A percentile compares a stretch with the other conserved stretches of the same genome.
These are phyloP conservation scores for Aspergillus clavatus DNA, from an alignment of 2,329 filamentous ascomycete species.

Conservation along the genomic window DNA sequence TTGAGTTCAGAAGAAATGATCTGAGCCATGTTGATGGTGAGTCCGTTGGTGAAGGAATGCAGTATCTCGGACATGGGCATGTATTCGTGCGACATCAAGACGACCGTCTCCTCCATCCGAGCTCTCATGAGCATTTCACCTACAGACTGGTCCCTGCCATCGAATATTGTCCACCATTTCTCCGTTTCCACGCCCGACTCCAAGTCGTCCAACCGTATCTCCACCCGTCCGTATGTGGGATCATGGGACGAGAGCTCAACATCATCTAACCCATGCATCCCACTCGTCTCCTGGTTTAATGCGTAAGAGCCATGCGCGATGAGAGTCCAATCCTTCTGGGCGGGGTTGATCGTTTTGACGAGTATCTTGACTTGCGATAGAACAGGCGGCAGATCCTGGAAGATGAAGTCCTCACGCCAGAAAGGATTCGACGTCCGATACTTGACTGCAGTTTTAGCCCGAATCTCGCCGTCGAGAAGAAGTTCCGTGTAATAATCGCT, in stretches of 20 bases:
- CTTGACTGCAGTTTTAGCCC: slow-evolving; percentile 47
- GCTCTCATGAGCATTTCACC: slow-evolving; percentile 82
- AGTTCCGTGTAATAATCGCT: slow-evolving; percentile 48
- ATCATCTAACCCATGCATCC: slow-evolving; percentile 40
- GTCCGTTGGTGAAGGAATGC: slow-evolving; percentile 74
- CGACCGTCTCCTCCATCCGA: slow-evolving; percentile 81
- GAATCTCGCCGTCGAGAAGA: slow-evolving; percentile 45
- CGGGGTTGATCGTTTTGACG: slow-evolving; percentile 44
- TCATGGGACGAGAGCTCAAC: slow-evolving; percentile 47
- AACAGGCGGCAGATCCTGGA: slow-evolving; percentile 45
- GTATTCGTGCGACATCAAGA: slow-evolving; percentile 83
- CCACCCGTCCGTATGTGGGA: slow-evolving; percentile 56
- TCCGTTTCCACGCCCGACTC: slow-evolving; percentile 74
- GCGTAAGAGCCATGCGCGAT: slow-evolving; percentile 43
- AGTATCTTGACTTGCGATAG: slow-evolving; percentile 44
- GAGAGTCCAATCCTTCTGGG: slow-evolving; percentile 48
- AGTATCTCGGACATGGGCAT: slow-evolving; percentile 74
- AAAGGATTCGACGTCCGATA: slow-evolving; percentile 44
- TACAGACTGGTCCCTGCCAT: slow-evolving; percentile 68
- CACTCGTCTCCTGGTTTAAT: slow-evolving; percentile 37
- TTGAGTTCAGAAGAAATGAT: slow-evolving; percentile 73
- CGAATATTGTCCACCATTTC: slow-evolving; percentile 79
- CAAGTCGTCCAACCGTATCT: slow-evolving; percentile 73
- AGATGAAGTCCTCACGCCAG: slow-evolving; percentile 47
- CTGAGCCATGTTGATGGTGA: slow-evolving; percentile 80